phyloP scores from a whole-genome alignment of 257 asterid genomes.

The Buddleja alternifolia region DNA sequence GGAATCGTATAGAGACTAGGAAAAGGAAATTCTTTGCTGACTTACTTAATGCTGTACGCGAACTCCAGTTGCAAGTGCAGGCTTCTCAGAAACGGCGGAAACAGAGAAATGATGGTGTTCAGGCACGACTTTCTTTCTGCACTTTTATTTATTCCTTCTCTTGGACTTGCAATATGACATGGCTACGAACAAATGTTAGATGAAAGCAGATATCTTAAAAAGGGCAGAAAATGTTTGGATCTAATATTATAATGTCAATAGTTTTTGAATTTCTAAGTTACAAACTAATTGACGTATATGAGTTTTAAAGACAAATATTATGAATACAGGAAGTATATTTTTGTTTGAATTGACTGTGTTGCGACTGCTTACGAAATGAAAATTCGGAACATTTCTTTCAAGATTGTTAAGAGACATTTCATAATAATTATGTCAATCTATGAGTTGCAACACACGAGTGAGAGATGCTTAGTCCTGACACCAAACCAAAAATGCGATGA shows the following conservation, averaged over 20 bases:
- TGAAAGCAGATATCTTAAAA: conserved; percentile 12
- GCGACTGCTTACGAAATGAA: background rate
- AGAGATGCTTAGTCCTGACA: conserved; percentile 11
- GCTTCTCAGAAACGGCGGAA: conserved; percentile 92
- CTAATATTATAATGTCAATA: conserved; percentile 11
- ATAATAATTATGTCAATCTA: conserved; percentile 6
- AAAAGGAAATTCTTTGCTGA: conserved; percentile 89
- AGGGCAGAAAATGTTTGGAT: conserved; percentile 13
- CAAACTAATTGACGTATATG: background rate
- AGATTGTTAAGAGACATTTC: background rate
- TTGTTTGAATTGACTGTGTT: background rate
- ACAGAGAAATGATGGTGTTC: conserved; percentile 95
- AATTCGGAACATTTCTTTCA: conserved; percentile 7
- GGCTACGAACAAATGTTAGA: background rate
- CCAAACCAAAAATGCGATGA: background rate
- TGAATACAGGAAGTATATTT: background rate
- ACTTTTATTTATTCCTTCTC: conserved; percentile 2
- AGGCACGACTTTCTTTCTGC: conserved; percentile 52
- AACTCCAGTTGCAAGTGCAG: conserved; percentile 86
- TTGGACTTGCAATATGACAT: conserved; percentile 20
- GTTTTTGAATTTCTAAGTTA: background rate
- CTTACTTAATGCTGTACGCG: conserved; percentile 90
- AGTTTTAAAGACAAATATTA: background rate
- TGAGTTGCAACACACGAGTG: conserved; percentile 5
- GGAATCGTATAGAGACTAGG: conserved; percentile 76